Percentiles rank a stretch among this genome's conserved stretches.
Evolutionary conservation across 1,284 basidiomycete species (phyloP).

Genomic region (Blastosporella zonata): DNA sequence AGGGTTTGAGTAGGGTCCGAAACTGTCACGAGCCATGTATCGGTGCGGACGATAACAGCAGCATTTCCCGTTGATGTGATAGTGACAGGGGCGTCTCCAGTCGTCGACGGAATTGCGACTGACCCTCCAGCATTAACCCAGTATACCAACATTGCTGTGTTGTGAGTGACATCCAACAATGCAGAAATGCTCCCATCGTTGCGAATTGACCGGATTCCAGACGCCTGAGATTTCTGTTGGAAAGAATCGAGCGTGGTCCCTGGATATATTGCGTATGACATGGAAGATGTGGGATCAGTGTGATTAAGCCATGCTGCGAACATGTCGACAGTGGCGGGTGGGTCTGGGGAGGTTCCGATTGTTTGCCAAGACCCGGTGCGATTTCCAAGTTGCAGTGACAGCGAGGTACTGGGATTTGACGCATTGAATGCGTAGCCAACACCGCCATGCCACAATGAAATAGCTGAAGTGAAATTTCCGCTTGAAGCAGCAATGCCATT

Average conservation of each 20-base stretch:
- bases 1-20: slow-evolving; percentile 54
- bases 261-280: slow-evolving; percentile 57
- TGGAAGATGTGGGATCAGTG: slow-evolving; percentile 28
- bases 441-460: slow-evolving; percentile 52
- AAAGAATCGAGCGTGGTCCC: slow-evolving; percentile 37
- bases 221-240: slow-evolving; percentile 23
- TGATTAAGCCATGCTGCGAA: slow-evolving; percentile 63
- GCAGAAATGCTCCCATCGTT: slow-evolving; percentile 45
- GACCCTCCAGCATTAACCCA: slow-evolving; percentile 39
- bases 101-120: slow-evolving; percentile 27
- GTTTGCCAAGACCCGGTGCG: slow-evolving; percentile 59
- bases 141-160: slow-evolving; percentile 42
- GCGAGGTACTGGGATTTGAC: slow-evolving; percentile 26
- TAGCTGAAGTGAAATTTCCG: slow-evolving; percentile 19
- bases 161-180: slow-evolving; percentile 34
- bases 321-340: slow-evolving; percentile 49
- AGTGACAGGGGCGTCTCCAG: slow-evolving; percentile 29
- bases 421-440: slow-evolving; percentile 50
- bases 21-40: slow-evolving; percentile 44
- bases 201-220: slow-evolving; percentile 34
- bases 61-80: slow-evolving; percentile 40
- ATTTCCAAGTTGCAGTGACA: slow-evolving; percentile 46
- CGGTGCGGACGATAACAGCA: slow-evolving; percentile 42
- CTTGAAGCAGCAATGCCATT: slow-evolving; percentile 29
- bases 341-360: slow-evolving; percentile 58